Base-by-base conservation (phyloP, 2,329 filamentous ascomycete species). In the Venturia oleaginea region DNA sequence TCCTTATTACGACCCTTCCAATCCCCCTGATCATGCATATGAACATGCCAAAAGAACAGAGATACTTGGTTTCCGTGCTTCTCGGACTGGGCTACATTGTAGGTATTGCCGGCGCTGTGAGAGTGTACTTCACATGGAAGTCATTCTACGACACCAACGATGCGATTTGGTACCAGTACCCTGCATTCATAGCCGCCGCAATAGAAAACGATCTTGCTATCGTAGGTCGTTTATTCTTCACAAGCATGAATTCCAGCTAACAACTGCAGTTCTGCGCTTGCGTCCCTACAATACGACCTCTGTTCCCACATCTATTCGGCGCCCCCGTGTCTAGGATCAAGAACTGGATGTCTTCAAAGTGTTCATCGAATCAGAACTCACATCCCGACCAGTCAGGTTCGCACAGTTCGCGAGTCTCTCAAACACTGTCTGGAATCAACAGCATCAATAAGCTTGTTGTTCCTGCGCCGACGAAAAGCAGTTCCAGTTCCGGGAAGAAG, bases 21-120 rank as follows among this genome's bases (percentile, higher is more conserved):
- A 65, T 65, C 27, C 63, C 63, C 15, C 30, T 64, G 13, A 38
- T 65, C n/a, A n/a, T 65, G 34, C 57, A 42, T 10, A 65, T 59
- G 63, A 40, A 64, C 13, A 51, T 65, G 57, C 32, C 32, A 51
- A 60, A 37, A n/a, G 22, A 43, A 17, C 63, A 65, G 42, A 60
- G 60, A 30, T 63, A 63, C 24, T 8, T 38, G 22, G 57, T 65
- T 22, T 38, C 30, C 19, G 0, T 34, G 15, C 63, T 65, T 13
- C 46, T 65, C 17, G 63, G 32, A 4, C 43, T 65, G 4, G 63
- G 63, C 15, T 65, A 65, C 34, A 48, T 62, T 10, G 63, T 64
- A 22, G 51, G n/a, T 17, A 32, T 27, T 17, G 63, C 63, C 22
- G 63, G 63, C 15, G 34, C 30, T 24, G 43, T 59, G 1, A 37